Percentiles rank a stretch among this genome's conserved stretches.
phyloP scores from a whole-genome alignment of 257 asterid genomes.

The Jacaranda copaia region DNA sequence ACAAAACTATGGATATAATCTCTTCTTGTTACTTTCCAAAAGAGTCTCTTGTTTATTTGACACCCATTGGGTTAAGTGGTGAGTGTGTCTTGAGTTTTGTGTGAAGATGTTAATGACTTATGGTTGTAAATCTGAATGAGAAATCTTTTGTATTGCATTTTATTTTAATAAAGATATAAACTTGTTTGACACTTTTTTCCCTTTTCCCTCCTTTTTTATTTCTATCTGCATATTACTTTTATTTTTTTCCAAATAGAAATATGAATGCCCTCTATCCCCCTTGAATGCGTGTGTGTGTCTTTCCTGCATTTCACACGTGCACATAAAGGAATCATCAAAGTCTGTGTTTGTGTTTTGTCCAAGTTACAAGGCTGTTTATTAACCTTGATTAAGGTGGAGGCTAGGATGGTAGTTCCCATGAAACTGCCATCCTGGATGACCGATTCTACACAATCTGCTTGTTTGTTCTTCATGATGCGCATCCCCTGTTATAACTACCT shows the following conservation, averaged over 20 bases:
- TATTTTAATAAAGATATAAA: not conserved
- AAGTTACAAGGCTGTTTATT: too few species aligned
- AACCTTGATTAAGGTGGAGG: too few species aligned
- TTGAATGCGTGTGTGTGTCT: not conserved
- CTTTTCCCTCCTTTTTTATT: not conserved
- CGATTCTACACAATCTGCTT: too few species aligned
- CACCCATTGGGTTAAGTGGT: not conserved
- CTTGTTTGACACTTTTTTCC: not conserved
- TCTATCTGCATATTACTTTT: not conserved
- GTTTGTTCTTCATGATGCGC: too few species aligned
- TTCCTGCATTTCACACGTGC: not conserved
- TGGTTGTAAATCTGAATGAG: constrained; percentile 15
- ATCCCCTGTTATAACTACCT: too few species aligned
- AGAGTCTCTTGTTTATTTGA: not conserved
- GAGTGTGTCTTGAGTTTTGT: not conserved
- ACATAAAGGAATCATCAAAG: not conserved
- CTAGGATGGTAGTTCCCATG: too few species aligned
- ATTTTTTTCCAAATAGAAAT: too few species aligned
- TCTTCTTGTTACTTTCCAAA: not conserved
- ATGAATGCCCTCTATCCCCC: not conserved
- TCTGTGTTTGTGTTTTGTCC: too few species aligned
- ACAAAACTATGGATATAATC: not conserved
- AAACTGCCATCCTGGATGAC: too few species aligned
- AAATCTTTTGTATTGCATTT: not conserved
- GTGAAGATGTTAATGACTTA: not conserved